phyloP scores from a whole-genome alignment of 2,329 filamentous ascomycete genomes.

The Colletotrichum chrysophilum region DNA sequence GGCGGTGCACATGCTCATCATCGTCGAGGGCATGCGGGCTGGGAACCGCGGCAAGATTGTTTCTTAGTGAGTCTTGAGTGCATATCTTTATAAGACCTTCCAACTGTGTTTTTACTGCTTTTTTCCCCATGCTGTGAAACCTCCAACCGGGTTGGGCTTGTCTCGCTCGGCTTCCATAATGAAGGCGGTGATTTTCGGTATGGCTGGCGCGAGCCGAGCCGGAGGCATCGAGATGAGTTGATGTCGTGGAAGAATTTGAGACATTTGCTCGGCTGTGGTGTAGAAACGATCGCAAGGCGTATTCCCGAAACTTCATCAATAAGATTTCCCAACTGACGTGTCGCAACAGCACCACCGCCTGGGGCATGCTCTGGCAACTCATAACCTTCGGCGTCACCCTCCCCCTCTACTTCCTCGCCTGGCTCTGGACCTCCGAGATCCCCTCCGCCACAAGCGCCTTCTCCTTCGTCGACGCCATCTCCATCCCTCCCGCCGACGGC shows the following conservation, averaged over 20 bases:
- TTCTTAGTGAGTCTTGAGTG: slow-evolving; percentile 16
- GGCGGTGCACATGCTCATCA: slow-evolving; percentile 22
- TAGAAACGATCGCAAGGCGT: no score
- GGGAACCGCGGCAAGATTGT: slow-evolving; percentile 25
- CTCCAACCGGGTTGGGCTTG: no score
- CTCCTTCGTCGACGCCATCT: slow-evolving; percentile 5
- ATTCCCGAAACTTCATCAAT: no score
- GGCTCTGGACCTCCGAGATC: slow-evolving; percentile 25
- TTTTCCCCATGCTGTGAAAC: no score
- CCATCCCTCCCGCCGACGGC: slow-evolving; percentile 16
- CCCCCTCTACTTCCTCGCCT: slow-evolving; percentile 26
- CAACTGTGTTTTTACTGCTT: no score
- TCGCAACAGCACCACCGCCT: slow-evolving; percentile 18
- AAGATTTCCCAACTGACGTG: background rate
- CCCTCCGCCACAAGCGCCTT: background rate
- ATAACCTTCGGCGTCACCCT: slow-evolving; percentile 26
- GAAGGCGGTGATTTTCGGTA: no score
- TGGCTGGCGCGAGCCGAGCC: no score
- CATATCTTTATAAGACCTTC: no score
- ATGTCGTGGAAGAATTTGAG: no score
- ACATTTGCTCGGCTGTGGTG: no score
- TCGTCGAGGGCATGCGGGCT: slow-evolving; percentile 23
- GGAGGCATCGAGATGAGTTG: no score
- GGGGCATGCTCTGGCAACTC: slow-evolving; percentile 27
- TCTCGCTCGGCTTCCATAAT: no score